Evolutionary conservation across 148 eudicot species (phyloP).

Genomic region (Rhododendron vialii): DNA sequence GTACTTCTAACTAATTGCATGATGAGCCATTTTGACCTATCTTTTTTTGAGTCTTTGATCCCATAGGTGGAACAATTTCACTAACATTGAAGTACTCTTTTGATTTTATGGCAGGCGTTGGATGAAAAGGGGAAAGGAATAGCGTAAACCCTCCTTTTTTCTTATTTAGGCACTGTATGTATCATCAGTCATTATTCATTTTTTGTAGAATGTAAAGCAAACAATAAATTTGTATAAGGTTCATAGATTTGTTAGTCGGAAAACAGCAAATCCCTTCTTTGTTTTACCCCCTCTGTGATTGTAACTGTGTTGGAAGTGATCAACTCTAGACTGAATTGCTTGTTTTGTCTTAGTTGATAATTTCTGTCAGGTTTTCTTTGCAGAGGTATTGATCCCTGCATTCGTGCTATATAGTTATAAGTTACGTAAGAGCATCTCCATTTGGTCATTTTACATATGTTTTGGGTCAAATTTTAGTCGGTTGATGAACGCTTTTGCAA

Average conservation of each 20-base stretch:
- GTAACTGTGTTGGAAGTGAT: no score
- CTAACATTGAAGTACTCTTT: background rate
- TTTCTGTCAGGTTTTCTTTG: no score
- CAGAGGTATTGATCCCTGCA: no score
- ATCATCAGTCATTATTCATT: constrained; percentile 18
- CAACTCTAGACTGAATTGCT: no score
- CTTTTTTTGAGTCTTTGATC: background rate
- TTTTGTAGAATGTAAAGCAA: constrained; percentile 19
- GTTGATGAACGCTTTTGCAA: no score
- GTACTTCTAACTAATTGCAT: background rate
- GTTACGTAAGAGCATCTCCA: no score
- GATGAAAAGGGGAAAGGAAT: constrained; percentile 68
- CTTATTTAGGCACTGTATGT: background rate
- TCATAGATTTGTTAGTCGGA: background rate
- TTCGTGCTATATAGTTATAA: no score
- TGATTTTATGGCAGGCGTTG: constrained; percentile 51
- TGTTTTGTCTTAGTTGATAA: no score
- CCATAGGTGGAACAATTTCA: background rate
- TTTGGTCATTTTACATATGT: no score
- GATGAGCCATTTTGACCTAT: background rate
- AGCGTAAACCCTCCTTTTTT: constrained; percentile 20
- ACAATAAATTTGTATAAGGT: background rate
- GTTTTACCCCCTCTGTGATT: no score
- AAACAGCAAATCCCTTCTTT: background rate
- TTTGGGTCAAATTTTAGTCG: no score